Percentiles rank a stretch among this genome's conserved stretches.
phyloP scores from a whole-genome alignment of 176 grass and related monocot genomes.

The Coix lacrymajobi region DNA sequence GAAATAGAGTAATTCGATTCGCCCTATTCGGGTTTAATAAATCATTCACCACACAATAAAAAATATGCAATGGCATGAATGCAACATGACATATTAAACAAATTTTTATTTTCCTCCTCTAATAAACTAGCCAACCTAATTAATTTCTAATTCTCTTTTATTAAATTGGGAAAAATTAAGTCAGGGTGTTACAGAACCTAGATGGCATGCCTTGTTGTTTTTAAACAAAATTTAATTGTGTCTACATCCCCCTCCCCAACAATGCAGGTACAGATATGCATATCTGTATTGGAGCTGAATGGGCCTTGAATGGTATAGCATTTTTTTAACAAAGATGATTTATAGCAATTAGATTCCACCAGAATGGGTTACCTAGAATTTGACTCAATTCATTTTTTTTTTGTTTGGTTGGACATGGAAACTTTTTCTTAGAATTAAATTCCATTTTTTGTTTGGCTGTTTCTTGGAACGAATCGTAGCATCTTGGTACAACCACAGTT shows the following conservation, averaged over 20 bases:
- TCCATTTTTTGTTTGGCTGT: neutral
- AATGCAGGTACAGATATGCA: neutral
- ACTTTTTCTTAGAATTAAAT: neutral
- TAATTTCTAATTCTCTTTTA: too few relatives aligned
- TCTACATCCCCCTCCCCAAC: too few relatives aligned
- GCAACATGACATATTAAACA: too few relatives aligned
- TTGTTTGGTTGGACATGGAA: neutral
- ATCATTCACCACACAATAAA: too few relatives aligned
- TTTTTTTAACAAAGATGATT: neutral
- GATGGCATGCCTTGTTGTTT: neutral
- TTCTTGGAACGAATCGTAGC: neutral
- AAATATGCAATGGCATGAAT: too few relatives aligned
- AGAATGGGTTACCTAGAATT: neutral
- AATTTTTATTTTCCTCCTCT: too few relatives aligned
- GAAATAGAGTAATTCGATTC: too few relatives aligned
- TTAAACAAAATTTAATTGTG: neutral
- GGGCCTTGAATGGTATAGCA: neutral
- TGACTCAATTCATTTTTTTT: neutral
- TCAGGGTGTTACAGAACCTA: too few relatives aligned
- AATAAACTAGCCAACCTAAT: too few relatives aligned
- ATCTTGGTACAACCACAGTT: neutral
- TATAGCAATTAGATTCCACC: neutral
- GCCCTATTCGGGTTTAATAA: too few relatives aligned
- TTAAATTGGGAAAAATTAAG: too few relatives aligned
- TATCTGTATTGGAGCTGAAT: neutral